A percentile compares a stretch with the other conserved stretches of the same genome.
Conservation (phyloP, 768 basidiomycete genomes). For the Kwoniella mangroviensis region DNA sequence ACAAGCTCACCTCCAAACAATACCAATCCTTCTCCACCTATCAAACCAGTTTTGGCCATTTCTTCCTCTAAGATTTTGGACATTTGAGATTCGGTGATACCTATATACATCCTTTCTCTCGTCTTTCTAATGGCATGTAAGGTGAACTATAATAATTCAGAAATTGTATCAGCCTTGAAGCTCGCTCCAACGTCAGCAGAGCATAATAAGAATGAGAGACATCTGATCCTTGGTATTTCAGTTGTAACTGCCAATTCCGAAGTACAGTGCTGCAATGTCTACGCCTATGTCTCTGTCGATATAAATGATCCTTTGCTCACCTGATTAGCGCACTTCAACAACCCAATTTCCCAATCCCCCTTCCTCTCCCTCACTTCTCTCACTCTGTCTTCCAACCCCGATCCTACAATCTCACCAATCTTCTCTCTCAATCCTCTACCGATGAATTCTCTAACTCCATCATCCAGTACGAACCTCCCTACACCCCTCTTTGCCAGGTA, state of each 20-base stretch:
- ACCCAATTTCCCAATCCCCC: constrained; percentile 69
- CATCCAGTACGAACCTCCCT: constrained; percentile 61
- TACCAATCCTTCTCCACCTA: constrained; percentile 67
- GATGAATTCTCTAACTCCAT: constrained; percentile 40
- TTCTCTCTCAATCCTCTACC: constrained; percentile 65
- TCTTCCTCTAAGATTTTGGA: constrained; percentile 65
- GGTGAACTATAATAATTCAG: constrained; percentile 74
- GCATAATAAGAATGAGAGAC: too few relatives aligned
- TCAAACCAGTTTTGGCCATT: constrained; percentile 67
- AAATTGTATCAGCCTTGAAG: too few relatives aligned
- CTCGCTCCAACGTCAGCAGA: too few relatives aligned
- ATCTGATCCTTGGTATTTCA: too few relatives aligned
- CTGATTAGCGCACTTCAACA: constrained; percentile 80
- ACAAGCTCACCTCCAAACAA: constrained; percentile 76
- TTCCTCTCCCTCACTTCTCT: constrained; percentile 74
- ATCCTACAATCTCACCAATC: constrained; percentile 34
- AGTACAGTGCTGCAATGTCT: too few relatives aligned
- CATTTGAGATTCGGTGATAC: constrained; percentile 77
- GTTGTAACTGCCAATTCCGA: too few relatives aligned
- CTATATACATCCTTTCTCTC: constrained; percentile 67
- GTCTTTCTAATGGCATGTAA: constrained; percentile 73
- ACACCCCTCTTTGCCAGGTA: constrained; percentile 43
- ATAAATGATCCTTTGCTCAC: constrained; percentile 61
- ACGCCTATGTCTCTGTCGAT: too few relatives aligned
- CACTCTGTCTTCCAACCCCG: constrained; percentile 60